Evolutionary conservation across 208 protist species (phyloP).

Genomic region (Trypanosoma theileri): DNA sequence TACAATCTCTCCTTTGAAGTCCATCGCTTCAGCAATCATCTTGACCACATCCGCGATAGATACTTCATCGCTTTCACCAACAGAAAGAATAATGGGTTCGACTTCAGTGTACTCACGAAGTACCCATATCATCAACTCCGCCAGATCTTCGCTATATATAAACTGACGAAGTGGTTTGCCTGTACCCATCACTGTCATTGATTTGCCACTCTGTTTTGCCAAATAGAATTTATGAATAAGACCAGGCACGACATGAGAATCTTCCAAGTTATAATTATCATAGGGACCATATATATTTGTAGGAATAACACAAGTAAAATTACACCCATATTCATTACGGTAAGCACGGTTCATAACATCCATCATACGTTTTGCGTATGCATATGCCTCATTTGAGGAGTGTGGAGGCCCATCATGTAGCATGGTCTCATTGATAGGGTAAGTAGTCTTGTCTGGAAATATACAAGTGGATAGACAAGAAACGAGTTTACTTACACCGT

Average conservation of each 20-base stretch:
- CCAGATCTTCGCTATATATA: conserved; percentile 89
- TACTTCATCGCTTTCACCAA: conserved; percentile 88
- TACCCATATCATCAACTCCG: conserved; percentile 77
- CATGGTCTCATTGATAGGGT: conserved; percentile 93
- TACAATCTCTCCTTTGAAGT: conserved; percentile 70
- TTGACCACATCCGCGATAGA: conserved; percentile 83
- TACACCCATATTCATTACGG: conserved; percentile 67
- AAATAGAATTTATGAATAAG: conserved; percentile 94
- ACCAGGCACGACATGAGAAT: conserved; percentile 91
- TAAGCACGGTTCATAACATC: conserved; percentile 86
- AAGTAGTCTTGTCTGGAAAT: conserved; percentile 93
- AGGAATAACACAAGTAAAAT: conserved; percentile 92
- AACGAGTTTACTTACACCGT: conserved; percentile 80
- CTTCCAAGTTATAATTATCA: conserved; percentile 88
- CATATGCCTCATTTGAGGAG: conserved; percentile 89
- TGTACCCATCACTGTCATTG: conserved; percentile 84
- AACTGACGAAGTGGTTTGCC: conserved; percentile 94
- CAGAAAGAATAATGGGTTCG: conserved; percentile 92
- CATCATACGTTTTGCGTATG: conserved; percentile 95
- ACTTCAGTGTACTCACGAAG: conserved; percentile 71
- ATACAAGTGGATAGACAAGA: conserved; percentile 93
- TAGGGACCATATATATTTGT: conserved; percentile 94
- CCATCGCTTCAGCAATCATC: conserved; percentile 79
- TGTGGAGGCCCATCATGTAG: conserved; percentile 92
- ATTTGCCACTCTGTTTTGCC: conserved; percentile 65